These are phyloP conservation scores for Plectosphaerella plurivora DNA, from an alignment of 2,329 filamentous ascomycete species.

Conservation along the genomic window DNA sequence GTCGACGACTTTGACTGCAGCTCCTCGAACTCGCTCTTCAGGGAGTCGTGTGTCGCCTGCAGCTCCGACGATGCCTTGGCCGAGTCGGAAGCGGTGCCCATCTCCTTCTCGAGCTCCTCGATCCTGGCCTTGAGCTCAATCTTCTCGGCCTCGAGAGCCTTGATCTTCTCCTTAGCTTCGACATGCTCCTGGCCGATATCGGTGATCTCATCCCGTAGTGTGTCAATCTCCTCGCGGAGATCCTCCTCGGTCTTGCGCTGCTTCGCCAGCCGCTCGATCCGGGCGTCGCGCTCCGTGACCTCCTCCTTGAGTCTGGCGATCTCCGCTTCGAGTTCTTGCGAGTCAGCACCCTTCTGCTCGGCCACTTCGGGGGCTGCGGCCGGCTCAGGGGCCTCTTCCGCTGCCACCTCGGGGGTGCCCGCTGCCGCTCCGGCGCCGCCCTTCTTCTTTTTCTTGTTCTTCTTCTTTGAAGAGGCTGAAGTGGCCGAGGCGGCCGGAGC, in stretches of 20 bases:
- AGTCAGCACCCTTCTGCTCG: conserved; percentile 19
- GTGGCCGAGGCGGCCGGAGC: conserved; percentile 13
- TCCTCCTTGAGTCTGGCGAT: conserved; percentile 47
- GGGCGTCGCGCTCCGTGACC: conserved; percentile 61
- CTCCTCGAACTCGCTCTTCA: conserved; percentile 56
- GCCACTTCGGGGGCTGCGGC: conserved; percentile 19
- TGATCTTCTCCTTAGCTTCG: conserved; percentile 71
- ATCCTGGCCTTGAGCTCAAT: conserved; percentile 59
- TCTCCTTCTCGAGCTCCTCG: conserved; percentile 65
- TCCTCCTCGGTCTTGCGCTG: conserved; percentile 74
- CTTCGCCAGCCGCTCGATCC: conserved; percentile 66
- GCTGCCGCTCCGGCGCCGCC: conserved; percentile 47
- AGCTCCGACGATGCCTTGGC: conserved; percentile 48
- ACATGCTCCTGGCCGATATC: conserved; percentile 80
- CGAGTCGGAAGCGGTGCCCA: conserved; percentile 36
- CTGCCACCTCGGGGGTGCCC: conserved; percentile 18
- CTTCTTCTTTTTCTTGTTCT: conserved; percentile 90
- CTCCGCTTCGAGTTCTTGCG: conserved; percentile 40
- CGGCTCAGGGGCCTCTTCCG: conserved; percentile 29
- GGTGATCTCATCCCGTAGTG: conserved; percentile 73
- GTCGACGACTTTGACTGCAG: conserved; percentile 65
- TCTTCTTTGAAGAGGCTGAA: conserved; percentile 39
- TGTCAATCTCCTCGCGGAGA: conserved; percentile 80
- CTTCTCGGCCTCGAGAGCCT: conserved; percentile 68
- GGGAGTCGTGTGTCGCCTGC: conserved; percentile 53